These are phyloP conservation scores for Aspergillus sparsus DNA, from an alignment of 495 filamentous ascomycete genomes.

Conservation along the genomic window DNA sequence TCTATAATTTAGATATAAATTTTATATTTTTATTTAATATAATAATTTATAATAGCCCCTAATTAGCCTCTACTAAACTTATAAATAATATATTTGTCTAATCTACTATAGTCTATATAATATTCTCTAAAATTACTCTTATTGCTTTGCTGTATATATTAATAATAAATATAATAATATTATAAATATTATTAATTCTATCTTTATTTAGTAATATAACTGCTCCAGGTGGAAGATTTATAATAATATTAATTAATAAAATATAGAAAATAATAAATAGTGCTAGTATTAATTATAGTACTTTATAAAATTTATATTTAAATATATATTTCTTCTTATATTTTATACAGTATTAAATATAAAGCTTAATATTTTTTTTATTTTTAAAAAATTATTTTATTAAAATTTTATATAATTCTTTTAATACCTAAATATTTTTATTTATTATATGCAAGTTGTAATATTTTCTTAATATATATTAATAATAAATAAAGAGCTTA, in stretches of 20 bases:
- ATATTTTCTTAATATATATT: constrained; percentile 1
- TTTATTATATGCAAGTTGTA: too few relatives aligned
- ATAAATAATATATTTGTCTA: background rate
- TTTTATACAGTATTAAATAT: too few relatives aligned
- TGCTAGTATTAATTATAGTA: too few relatives aligned
- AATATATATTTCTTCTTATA: too few relatives aligned
- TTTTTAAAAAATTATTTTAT: too few relatives aligned
- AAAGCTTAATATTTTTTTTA: too few relatives aligned
- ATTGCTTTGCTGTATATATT: background rate
- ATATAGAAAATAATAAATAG: background rate
- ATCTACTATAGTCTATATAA: background rate
- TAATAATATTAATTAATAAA: too few relatives aligned
- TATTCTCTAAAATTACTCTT: background rate
- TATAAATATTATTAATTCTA: background rate
- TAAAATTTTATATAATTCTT: too few relatives aligned
- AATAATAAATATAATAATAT: background rate
- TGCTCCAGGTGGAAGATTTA: background rate
- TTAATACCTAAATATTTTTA: too few relatives aligned
- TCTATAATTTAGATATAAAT: constrained; percentile 3
- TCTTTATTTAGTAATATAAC: background rate
- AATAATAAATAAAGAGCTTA: too few relatives aligned
- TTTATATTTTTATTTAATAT: background rate
- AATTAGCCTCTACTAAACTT: background rate
- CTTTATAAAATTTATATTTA: too few relatives aligned
- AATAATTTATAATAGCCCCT: background rate